Conservation (phyloP, 228 moss, liverwort and hornwort genomes). For the Sphagnum fallax region DNA sequence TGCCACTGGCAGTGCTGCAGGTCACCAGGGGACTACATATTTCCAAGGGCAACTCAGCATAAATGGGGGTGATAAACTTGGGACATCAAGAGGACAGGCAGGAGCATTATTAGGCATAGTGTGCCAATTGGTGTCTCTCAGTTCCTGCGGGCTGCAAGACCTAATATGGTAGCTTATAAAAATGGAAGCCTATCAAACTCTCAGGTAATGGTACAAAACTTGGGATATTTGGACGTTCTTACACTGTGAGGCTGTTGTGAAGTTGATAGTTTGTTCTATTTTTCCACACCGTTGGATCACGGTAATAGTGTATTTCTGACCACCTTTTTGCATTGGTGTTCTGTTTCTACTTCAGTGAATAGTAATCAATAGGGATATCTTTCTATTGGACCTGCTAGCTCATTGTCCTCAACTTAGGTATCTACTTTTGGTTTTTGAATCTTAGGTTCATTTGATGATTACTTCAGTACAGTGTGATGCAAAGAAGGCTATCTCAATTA, state of each 20-base stretch:
- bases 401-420: too few species aligned
- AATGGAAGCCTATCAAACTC: slow-evolving; percentile 43
- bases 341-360: too few species aligned
- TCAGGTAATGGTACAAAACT: slow-evolving; percentile 27
- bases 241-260: neutral
- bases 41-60: slow-evolving; percentile 36
- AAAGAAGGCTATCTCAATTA: too few species aligned
- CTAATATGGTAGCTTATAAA: slow-evolving; percentile 28
- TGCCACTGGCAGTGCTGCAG: slow-evolving; percentile 59
- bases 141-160: slow-evolving; percentile 33
- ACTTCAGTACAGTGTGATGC: too few species aligned
- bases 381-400: too few species aligned
- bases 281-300: too few species aligned
- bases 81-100: slow-evolving; percentile 30
- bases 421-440: too few species aligned
- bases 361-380: too few species aligned
- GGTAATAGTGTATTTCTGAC: too few species aligned
- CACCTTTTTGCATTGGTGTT: too few species aligned
- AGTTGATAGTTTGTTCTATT: too few species aligned
- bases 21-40: slow-evolving; percentile 46
- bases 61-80: slow-evolving; percentile 33
- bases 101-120: neutral
- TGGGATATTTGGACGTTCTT: neutral
- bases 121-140: slow-evolving; percentile 46
- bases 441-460: too few species aligned